Base-by-base conservation (phyloP, 2,329 filamentous ascomycete genomes). In the Pochonia chlamydosporia region DNA sequence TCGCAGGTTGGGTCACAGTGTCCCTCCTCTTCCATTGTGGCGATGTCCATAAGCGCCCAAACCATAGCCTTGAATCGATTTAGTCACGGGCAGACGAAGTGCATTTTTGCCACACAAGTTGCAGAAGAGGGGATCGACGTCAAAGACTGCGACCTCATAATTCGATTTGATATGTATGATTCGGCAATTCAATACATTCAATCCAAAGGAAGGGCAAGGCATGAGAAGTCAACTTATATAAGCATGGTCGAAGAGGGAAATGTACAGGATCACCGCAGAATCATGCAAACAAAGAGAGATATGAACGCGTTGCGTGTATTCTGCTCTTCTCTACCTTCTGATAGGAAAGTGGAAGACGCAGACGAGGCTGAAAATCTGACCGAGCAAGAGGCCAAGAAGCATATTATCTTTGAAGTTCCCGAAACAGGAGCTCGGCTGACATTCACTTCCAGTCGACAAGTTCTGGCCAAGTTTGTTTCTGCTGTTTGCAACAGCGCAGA, bases 131-230 rank as follows among this genome's bases (percentile, higher is more conserved):
- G 82, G 1, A 74, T 86, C 11, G 82, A 86, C 55, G 78, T 86
- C 41, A 82, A 82, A 0, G 79, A 84, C 47, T 86, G 82, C 62
- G 84, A 85, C 53, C 61, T 84, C 1, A 71, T 86, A 25, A 73
- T 87, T 49, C 69, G 91, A 2, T 99, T 96, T 58, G 89, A 97
- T 60, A 76, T 95, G 3, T 96, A 90, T 65, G 75, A 78, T 10
- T 96, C 92, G 0, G 82, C 96, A 64, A 97, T 97, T 44, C 88
- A 95, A 59, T 97, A 96, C 61, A 84, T 97, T 18, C 93, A 99
- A 63, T 96, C 91, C 13, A 81, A 89, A 52, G 93, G 93, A 0
- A 81, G 93, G 46, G 93, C 93, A 11, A 79, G 93, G 33, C 86
- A 89, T 57, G 65, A 69, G 1, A 77, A 85, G 46, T 97, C 93